Percentiles rank a stretch among this genome's conserved stretches.
Evolutionary conservation across 192 early-diverging fungal genomes (phyloP).

Genomic region (Phycomyces nitens): DNA sequence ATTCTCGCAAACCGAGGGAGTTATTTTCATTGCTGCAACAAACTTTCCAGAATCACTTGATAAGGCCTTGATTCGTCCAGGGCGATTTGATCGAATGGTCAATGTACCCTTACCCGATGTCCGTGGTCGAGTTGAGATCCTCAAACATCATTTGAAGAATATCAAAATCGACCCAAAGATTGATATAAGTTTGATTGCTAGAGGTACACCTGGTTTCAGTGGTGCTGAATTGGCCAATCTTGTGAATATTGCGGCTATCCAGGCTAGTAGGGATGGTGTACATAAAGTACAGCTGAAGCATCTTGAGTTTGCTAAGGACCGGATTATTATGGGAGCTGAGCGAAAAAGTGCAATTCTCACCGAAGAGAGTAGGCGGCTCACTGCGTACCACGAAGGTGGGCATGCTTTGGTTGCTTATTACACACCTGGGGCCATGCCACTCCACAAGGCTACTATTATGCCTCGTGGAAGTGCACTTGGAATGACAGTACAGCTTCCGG

Average conservation of each 20-base stretch:
- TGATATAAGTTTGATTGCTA: slow-evolving; percentile 79
- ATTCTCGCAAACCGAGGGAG: slow-evolving; percentile 90
- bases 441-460: slow-evolving; percentile 99
- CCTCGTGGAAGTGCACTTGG: slow-evolving; percentile 87
- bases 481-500: slow-evolving; percentile 90
- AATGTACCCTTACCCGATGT: slow-evolving; percentile 95
- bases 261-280: slow-evolving; percentile 78
- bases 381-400: slow-evolving; percentile 98
- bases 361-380: slow-evolving; percentile 81
- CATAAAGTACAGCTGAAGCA: slow-evolving; percentile 72
- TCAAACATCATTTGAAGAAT: slow-evolving; percentile 85
- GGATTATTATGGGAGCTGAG: slow-evolving; percentile 98
- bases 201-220: slow-evolving; percentile 99
- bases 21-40: slow-evolving; percentile 98
- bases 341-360: slow-evolving; percentile 88
- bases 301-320: slow-evolving; percentile 97
- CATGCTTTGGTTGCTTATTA: slow-evolving; percentile 94
- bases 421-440: slow-evolving; percentile 89
- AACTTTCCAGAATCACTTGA: slow-evolving; percentile 97
- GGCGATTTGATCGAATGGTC: slow-evolving; percentile 94
- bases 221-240: slow-evolving; percentile 98
- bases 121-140: slow-evolving; percentile 88
- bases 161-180: slow-evolving; percentile 68
- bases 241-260: slow-evolving; percentile 96
- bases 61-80: slow-evolving; percentile 94